Evolutionary conservation across 176 grass and related monocot genomes (phyloP).

Genomic region (Juncus effusus): DNA sequence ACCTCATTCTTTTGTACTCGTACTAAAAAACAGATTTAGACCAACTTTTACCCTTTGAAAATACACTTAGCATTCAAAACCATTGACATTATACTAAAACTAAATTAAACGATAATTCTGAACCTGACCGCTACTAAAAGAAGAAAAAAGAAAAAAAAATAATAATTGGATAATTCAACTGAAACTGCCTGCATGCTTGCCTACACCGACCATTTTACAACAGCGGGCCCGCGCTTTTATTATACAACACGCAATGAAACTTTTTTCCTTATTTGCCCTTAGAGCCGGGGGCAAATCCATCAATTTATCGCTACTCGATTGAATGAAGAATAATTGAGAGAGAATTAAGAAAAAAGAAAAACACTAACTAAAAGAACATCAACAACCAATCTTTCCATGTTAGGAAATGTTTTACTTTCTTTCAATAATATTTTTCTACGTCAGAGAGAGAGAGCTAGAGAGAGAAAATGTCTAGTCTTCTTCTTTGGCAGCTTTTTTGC

Average conservation of each 20-base stretch:
- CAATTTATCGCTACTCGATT: neutral
- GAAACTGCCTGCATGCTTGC: neutral
- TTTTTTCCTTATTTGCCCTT: conserved; percentile 13
- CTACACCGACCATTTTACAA: conserved; percentile 24
- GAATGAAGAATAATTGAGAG: conserved; percentile 8
- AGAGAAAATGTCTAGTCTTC: conserved; percentile 11
- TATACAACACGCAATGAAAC: conserved; percentile 23
- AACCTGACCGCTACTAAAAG: neutral
- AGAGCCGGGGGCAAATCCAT: conserved; percentile 14
- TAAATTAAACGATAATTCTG: conserved; percentile 16
- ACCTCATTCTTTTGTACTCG: too few relatives aligned
- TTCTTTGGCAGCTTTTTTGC: conserved; percentile 16
- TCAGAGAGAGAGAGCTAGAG: conserved; percentile 24
- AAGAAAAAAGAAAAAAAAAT: conserved; percentile 1
- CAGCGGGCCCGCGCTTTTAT: conserved; percentile 17
- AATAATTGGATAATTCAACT: neutral
- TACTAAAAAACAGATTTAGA: too few relatives aligned
- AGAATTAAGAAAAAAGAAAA: conserved; percentile 21
- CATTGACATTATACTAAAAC: conserved; percentile 17
- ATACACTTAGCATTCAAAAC: neutral
- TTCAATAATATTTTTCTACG: conserved; percentile 21
- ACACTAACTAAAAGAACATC: conserved; percentile 9
- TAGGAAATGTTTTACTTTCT: conserved; percentile 1
- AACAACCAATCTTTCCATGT: conserved; percentile 25
- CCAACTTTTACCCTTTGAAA: too few relatives aligned